A percentile compares a stretch with the other conserved stretches of the same genome.
Evolutionary conservation across 306 rosid genomes (phyloP).

Genomic region (Prunus fruticosa): DNA sequence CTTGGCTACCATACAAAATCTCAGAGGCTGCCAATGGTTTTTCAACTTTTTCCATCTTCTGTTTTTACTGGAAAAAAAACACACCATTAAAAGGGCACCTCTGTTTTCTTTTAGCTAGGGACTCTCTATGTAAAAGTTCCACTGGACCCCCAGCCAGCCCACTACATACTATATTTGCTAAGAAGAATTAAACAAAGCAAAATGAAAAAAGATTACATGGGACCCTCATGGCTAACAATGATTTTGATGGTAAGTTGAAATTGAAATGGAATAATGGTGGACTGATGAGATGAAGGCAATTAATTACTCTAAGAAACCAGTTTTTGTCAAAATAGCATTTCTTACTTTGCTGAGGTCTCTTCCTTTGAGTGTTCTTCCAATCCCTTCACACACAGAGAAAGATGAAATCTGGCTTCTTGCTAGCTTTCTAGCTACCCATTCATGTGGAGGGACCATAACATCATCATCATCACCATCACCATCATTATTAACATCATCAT

Average conservation of each 20-base stretch:
- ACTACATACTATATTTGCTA: neutral
- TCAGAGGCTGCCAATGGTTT: constrained; percentile 29
- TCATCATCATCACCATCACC: constrained; percentile 36
- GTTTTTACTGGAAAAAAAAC: neutral
- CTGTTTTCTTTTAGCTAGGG: constrained; percentile 21
- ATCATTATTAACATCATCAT: neutral
- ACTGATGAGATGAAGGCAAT: neutral
- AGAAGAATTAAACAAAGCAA: neutral
- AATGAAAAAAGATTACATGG: constrained; percentile 23
- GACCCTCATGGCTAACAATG: constrained; percentile 8
- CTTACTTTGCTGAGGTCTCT: constrained; percentile 96
- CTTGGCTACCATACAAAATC: constrained; percentile 35
- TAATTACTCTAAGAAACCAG: constrained; percentile 82
- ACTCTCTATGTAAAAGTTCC: constrained; percentile 2
- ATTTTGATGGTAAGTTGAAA: neutral
- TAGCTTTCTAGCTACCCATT: constrained; percentile 85
- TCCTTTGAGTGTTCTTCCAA: constrained; percentile 89
- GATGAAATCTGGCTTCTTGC: constrained; percentile 90
- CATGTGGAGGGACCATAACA: constrained; percentile 87
- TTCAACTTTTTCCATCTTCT: neutral
- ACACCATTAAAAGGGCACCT: constrained; percentile 15
- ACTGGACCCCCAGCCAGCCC: neutral
- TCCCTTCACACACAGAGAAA: constrained; percentile 88
- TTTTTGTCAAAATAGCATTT: constrained; percentile 72
- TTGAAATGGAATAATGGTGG: no score